A percentile compares a stretch with the other conserved stretches of the same genome.
Evolutionary conservation across 1,284 basidiomycete species (phyloP).

Genomic region (Marasmius oreades): DNA sequence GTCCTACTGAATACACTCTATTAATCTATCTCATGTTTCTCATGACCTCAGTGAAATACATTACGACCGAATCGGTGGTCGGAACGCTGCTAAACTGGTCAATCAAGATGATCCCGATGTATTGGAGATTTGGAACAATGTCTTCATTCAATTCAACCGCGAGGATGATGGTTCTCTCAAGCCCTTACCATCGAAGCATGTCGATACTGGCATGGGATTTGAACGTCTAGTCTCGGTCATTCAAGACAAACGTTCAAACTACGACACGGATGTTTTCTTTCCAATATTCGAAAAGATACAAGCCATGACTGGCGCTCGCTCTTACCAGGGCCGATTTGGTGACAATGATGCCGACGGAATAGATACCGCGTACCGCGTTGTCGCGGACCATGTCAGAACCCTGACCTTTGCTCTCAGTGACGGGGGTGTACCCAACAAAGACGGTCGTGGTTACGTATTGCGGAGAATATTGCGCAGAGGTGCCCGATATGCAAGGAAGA

Average conservation of each 20-base stretch:
- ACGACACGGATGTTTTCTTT: constrained; percentile 94
- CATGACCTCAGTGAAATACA: constrained; percentile 78
- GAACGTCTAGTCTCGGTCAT: constrained; percentile 95
- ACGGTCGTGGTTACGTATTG: constrained; percentile 95
- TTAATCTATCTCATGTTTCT: constrained; percentile 9
- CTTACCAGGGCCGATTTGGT: constrained; percentile 90
- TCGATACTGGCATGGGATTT: constrained; percentile 99
- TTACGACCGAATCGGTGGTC: constrained; percentile 92
- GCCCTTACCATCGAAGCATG: constrained; percentile 87
- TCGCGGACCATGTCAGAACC: constrained; percentile 96
- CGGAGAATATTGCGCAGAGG: constrained; percentile 90
- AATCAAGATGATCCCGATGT: constrained; percentile 96
- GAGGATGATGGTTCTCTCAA: constrained; percentile 85
- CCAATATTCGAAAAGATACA: constrained; percentile 90
- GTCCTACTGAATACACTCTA: constrained; percentile 9
- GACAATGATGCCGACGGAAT: constrained; percentile 92
- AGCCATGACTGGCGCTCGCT: constrained; percentile 84
- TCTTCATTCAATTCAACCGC: constrained; percentile 98
- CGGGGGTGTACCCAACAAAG: constrained; percentile 94
- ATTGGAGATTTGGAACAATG: constrained; percentile 99
- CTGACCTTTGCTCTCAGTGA: constrained; percentile 95
- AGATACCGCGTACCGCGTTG: constrained; percentile 96
- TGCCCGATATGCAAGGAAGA: constrained; percentile 92
- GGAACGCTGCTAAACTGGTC: constrained; percentile 89
- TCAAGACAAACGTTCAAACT: constrained; percentile 92